A percentile compares a stretch with the other conserved stretches of the same genome.
These are phyloP conservation scores for Fusarium sp. DNA, from an alignment of 2,329 filamentous ascomycete genomes.

Conservation along the genomic window DNA sequence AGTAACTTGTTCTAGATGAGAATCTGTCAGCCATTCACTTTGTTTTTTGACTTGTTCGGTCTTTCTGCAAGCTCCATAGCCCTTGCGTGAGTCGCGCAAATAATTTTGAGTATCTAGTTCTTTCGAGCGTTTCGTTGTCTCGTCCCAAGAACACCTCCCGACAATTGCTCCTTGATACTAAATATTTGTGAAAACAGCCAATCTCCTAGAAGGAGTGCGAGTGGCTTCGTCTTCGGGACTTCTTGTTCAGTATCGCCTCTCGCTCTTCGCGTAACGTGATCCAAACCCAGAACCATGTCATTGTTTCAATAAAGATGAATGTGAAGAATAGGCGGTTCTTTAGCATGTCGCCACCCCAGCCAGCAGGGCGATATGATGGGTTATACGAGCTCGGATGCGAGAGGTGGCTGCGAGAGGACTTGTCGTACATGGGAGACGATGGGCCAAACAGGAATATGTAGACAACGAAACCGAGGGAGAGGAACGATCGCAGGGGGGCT, in stretches of 20 bases:
- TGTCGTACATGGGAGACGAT: conserved; percentile 57
- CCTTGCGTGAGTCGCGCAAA: no score
- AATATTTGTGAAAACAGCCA: neutral
- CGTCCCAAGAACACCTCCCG: neutral
- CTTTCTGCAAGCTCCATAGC: neutral
- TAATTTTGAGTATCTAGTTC: neutral
- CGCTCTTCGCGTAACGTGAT: conserved; percentile 73
- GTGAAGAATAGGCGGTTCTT: conserved; percentile 88
- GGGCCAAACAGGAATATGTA: conserved; percentile 71
- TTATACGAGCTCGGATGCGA: conserved; percentile 44
- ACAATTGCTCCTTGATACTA: neutral
- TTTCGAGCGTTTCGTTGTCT: neutral
- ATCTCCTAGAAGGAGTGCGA: conserved; percentile 27
- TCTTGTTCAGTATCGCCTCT: conserved; percentile 50
- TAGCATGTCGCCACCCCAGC: conserved; percentile 70
- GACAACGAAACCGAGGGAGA: conserved; percentile 67
- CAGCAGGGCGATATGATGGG: conserved; percentile 48
- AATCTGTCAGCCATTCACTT: neutral
- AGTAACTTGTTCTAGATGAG: neutral
- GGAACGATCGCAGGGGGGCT: conserved; percentile 70
- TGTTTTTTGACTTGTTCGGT: neutral
- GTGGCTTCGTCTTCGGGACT: conserved; percentile 44
- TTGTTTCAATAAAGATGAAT: conserved; percentile 83
- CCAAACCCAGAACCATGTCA: conserved; percentile 88
- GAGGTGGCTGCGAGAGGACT: conserved; percentile 35